Conservation (phyloP, 2,329 filamentous ascomycete genomes). For the Pestalotiopsis sp. region DNA sequence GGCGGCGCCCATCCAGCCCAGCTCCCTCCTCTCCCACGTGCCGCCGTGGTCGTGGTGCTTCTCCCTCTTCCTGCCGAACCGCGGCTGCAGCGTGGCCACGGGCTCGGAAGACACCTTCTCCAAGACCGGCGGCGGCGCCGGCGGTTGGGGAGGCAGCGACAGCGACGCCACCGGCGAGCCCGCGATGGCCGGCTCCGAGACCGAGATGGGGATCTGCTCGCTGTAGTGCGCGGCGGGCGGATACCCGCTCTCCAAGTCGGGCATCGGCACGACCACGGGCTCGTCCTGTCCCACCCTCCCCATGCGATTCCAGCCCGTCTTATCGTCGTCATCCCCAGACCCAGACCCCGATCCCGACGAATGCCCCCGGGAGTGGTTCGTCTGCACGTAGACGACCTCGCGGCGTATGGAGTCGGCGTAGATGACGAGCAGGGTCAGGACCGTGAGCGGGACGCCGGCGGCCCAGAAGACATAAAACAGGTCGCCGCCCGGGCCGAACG, state of each 20-base stretch:
- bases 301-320: background rate
- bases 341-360: background rate
- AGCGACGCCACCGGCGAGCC: conserved; percentile 2
- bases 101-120: conserved; percentile 21
- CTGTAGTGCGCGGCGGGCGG: conserved; percentile 12
- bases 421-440: conserved; percentile 45
- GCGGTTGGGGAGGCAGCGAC: conserved; percentile 10
- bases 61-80: conserved; percentile 27
- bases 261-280: background rate
- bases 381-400: conserved; percentile 50
- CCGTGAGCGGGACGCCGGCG: conserved; percentile 39
- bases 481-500: conserved; percentile 43
- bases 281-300: background rate
- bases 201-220: conserved; percentile 16
- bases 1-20: conserved; percentile 51
- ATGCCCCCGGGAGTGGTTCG: conserved; percentile 18
- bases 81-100: conserved; percentile 34
- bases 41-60: conserved; percentile 18
- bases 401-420: conserved; percentile 51
- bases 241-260: background rate
- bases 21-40: conserved; percentile 44
- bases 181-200: background rate
- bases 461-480: conserved; percentile 55
- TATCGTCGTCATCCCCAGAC: background rate
- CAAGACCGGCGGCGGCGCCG: conserved; percentile 10